phyloP scores from a whole-genome alignment of 371 early-diverging fungal species.

The Rhizopus arrhizus region DNA sequence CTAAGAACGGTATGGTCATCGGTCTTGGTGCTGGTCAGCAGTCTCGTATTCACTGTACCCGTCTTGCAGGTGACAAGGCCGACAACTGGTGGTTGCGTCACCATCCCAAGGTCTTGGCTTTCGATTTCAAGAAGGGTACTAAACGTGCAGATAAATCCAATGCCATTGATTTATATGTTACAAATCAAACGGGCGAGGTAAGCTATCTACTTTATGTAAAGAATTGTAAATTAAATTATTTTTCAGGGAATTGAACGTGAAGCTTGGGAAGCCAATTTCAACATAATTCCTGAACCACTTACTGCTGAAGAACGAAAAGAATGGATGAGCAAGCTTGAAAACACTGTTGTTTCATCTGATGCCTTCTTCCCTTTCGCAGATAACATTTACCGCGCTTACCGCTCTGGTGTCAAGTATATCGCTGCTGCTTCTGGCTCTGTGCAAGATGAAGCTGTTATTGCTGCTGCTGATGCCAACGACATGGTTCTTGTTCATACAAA shows the following conservation, averaged over 20 bases:
- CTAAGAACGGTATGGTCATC: conserved; percentile 96
- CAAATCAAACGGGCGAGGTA: conserved; percentile 78
- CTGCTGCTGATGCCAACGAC: conserved; percentile 77
- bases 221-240: background rate
- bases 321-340: conserved; percentile 72
- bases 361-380: conserved; percentile 99
- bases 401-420: conserved; percentile 86
- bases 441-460: conserved; percentile 84
- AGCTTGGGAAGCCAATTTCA: conserved; percentile 83
- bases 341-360: conserved; percentile 88
- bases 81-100: conserved; percentile 98
- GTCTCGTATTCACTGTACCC: conserved; percentile 96
- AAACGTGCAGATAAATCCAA: conserved; percentile 97
- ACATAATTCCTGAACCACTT: conserved; percentile 75
- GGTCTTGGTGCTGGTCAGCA: conserved; percentile 98
- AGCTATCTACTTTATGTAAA: background rate
- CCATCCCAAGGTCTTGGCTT: conserved; percentile 86
- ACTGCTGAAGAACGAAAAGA: conserved; percentile 79
- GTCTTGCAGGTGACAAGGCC: conserved; percentile 98
- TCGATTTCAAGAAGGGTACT: conserved; percentile 82
- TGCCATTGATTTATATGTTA: conserved; percentile 94
- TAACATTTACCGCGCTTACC: conserved; percentile 86
- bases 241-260: conserved; percentile 68
- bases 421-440: conserved; percentile 93
- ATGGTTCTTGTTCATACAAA: conserved; percentile 86